Base-by-base conservation (phyloP, 2,329 filamentous ascomycete species). In the Lanzia echinophila region DNA sequence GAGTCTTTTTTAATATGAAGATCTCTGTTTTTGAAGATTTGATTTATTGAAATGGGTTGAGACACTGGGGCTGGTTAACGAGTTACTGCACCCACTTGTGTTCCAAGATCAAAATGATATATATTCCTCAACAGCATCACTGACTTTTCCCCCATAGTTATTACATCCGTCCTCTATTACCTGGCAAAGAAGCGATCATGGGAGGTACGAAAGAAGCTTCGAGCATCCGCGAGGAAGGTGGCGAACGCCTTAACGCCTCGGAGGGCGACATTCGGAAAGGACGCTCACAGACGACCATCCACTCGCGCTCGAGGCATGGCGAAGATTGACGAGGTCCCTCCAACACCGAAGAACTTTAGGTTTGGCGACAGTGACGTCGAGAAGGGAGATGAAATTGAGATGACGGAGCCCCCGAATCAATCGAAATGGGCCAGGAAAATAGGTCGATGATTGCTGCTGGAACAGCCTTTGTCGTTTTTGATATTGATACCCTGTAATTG, bases 121-220 rank as follows among this genome's bases (percentile, higher is more conserved):
- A 8, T 28, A 28, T 28, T 4, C 24, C 24, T 4, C 8, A 8
- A 8, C 24, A 28, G 24, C 8, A 28, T 8, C 24, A 28, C 24
- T 28, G 8, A 28, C 24, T 4, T 28, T 28, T 8, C 8, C 42
- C 24, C 50, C 32, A 60, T 49, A 61, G 59, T 62, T 53, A 59
- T 56, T 20, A 62, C 56, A 45, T 39, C 60, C 87, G 86, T 84
- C 58, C 79, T 94, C 28, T 95, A 87, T 73, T 89, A 85, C 69
- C 68, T 92, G 36, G 87, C 89, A 53, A 94, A 94, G 76, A 90
- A 89, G 73, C 82, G 84, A 45, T 87, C 91, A 69, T 94, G 89
- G 89, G 87, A 84, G 60, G 75, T 94, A 61, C 81, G 84, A 55
- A 82, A 88, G 66, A 86, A 78, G 31, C 75, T 95, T 54, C 79